phyloP scores from a whole-genome alignment of 768 basidiomycete species.

The Polyporus arcularius region DNA sequence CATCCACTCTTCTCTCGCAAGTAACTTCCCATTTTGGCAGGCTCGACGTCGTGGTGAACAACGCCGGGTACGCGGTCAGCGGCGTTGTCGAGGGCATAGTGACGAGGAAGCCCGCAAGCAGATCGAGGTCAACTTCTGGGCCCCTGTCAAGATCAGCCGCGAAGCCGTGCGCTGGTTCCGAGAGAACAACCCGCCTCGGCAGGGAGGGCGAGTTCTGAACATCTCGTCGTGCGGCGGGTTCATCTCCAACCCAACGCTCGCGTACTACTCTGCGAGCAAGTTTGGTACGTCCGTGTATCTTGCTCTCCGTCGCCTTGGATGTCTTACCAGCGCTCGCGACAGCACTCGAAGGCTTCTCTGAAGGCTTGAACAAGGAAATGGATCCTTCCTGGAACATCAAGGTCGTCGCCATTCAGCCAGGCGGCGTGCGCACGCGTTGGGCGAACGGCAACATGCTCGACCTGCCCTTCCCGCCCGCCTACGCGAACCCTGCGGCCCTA shows the following conservation, averaged over 20 bases:
- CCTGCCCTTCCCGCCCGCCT: constrained; percentile 4
- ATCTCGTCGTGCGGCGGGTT: constrained; percentile 36
- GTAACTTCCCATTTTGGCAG: constrained; percentile 26
- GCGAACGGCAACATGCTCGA: constrained; percentile 1
- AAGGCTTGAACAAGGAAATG: constrained; percentile 23
- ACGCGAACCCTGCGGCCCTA: neutral
- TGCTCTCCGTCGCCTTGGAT: neutral
- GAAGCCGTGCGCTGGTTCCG: constrained; percentile 20
- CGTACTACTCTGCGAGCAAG: constrained; percentile 38
- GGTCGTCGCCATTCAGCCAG: constrained; percentile 19
- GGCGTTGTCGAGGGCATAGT: constrained; percentile 40
- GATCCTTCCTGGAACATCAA: constrained; percentile 25
- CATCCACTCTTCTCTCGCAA: constrained; percentile 9
- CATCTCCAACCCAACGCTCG: constrained; percentile 31
- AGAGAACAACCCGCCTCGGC: constrained; percentile 20
- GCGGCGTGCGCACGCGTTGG: constrained; percentile 26
- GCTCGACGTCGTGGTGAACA: constrained; percentile 35
- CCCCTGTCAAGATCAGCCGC: constrained; percentile 38
- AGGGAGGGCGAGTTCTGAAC: constrained; percentile 32
- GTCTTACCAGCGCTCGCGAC: neutral
- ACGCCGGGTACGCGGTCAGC: constrained; percentile 25
- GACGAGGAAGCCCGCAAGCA: constrained; percentile 36
- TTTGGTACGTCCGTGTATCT: constrained; percentile 32
- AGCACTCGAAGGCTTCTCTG: constrained; percentile 25
- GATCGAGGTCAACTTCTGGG: constrained; percentile 49